A percentile compares a stretch with the other conserved stretches of the same genome.
These are phyloP conservation scores for Dendrostoma leiphaemia DNA, from an alignment of 2,329 filamentous ascomycete species.

Conservation along the genomic window DNA sequence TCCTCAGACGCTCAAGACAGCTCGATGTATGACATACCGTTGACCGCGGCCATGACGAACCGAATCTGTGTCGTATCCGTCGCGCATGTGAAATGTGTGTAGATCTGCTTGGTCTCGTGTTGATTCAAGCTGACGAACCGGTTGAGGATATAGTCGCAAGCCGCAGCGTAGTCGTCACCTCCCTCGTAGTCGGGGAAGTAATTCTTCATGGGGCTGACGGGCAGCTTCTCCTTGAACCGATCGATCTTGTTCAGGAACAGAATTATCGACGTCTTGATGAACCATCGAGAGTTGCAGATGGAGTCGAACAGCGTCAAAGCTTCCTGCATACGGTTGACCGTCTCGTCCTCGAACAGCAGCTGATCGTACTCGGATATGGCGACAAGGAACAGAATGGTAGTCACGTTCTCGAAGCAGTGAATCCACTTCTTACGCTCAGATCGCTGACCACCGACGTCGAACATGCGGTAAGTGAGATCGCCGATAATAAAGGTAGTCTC, in stretches of 20 bases:
- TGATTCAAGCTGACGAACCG: slow-evolving; percentile 98
- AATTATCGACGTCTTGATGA: slow-evolving; percentile 86
- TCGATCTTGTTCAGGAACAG: slow-evolving; percentile 91
- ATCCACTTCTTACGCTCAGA: slow-evolving; percentile 99
- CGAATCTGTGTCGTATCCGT: slow-evolving; percentile 98
- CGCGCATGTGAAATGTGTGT: slow-evolving; percentile 98
- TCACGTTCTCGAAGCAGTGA: slow-evolving; percentile 97
- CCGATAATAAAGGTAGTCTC: slow-evolving; percentile 96
- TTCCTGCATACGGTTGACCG: slow-evolving; percentile 92
- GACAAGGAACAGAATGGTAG: slow-evolving; percentile 92
- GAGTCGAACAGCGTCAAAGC: slow-evolving; percentile 84
- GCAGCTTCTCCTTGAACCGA: slow-evolving; percentile 83
- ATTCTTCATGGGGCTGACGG: slow-evolving; percentile 79
- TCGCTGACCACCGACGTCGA: slow-evolving; percentile 92
- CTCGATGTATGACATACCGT: slow-evolving; percentile 67
- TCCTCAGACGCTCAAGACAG: not conserved
- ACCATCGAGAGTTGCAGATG: slow-evolving; percentile 86
- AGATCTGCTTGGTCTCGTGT: slow-evolving; percentile 99
- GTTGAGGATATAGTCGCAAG: slow-evolving; percentile 98
- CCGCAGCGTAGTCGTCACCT: slow-evolving; percentile 90
- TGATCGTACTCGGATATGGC: slow-evolving; percentile 98
- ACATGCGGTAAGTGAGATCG: slow-evolving; percentile 94
- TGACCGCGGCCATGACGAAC: slow-evolving; percentile 99
- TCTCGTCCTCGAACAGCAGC: slow-evolving; percentile 93
- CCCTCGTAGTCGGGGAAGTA: slow-evolving; percentile 93